phyloP scores from a whole-genome alignment of 192 early-diverging fungal genomes.

The Spinellus fusiger region DNA sequence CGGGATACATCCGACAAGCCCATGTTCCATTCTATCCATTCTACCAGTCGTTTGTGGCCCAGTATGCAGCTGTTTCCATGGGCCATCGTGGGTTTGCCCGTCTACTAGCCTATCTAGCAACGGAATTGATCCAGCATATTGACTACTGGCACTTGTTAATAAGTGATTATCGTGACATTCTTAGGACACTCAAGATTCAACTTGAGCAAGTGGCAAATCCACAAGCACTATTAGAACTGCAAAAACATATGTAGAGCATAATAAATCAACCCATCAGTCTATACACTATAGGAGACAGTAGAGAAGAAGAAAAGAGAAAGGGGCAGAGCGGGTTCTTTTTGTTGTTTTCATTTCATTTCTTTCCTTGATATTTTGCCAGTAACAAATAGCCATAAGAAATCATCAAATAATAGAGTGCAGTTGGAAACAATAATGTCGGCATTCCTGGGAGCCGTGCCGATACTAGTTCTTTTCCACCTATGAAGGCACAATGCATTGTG shows the following conservation, averaged over 20 bases:
- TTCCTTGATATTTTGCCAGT: too few species aligned
- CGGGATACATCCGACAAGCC: conserved; percentile 24
- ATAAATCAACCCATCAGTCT: too few species aligned
- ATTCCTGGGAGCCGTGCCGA: neutral
- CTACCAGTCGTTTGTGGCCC: conserved; percentile 30
- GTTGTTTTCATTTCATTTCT: too few species aligned
- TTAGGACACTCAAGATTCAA: conserved; percentile 6
- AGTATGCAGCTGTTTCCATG: conserved; percentile 30
- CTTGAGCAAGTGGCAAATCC: neutral
- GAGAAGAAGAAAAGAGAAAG: neutral
- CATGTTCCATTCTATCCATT: conserved; percentile 35
- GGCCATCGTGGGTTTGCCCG: conserved; percentile 26
- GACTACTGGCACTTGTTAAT: conserved; percentile 29
- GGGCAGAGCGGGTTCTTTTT: too few species aligned
- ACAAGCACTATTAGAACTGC: neutral
- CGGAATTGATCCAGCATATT: neutral
- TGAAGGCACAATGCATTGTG: neutral
- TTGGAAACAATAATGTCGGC: neutral
- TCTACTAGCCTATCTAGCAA: conserved; percentile 21
- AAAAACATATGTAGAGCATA: neutral
- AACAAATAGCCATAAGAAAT: too few species aligned
- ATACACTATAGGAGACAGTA: too few species aligned
- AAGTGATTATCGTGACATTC: conserved; percentile 20
- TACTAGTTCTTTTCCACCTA: neutral
- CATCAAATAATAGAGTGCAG: neutral